A percentile compares a stretch with the other conserved stretches of the same genome.
Evolutionary conservation across 495 filamentous ascomycete genomes (phyloP).

Genomic region (Trichoderma erinaceum): DNA sequence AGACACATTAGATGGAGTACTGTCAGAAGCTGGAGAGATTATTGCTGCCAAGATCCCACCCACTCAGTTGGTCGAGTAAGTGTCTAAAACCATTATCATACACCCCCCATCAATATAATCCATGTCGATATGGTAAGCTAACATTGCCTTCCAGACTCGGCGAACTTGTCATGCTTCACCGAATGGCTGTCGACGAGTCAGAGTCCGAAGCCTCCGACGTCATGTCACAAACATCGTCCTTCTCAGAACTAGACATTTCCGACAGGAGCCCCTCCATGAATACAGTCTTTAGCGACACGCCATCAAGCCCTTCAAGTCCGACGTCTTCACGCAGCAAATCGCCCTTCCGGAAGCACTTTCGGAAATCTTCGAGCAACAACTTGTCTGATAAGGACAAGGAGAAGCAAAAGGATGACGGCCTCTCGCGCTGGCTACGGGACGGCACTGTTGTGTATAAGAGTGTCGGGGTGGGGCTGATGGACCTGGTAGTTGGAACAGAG

Average conservation of each 20-base stretch:
- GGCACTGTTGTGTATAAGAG: conserved; percentile 88
- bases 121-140: neutral
- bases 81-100: conserved; percentile 1
- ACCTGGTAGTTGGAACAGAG: conserved; percentile 68
- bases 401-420: conserved; percentile 25
- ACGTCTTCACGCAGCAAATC: conserved; percentile 25
- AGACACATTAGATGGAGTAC: conserved; percentile 69
- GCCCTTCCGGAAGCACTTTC: conserved; percentile 20
- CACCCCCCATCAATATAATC: neutral
- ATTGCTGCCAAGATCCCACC: conserved; percentile 67
- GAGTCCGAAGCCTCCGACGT: conserved; percentile 19
- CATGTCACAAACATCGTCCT: conserved; percentile 19
- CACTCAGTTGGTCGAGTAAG: conserved; percentile 69
- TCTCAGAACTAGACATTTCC: conserved; percentile 23
- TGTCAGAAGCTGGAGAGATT: conserved; percentile 86
- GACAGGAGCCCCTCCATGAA: conserved; percentile 26
- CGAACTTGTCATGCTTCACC: conserved; percentile 63
- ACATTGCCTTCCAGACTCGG: conserved; percentile 43
- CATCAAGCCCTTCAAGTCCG: conserved; percentile 23
- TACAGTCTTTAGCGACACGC: conserved; percentile 24
- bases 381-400: conserved; percentile 23
- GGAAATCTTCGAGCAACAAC: conserved; percentile 18
- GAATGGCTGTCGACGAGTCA: conserved; percentile 25
- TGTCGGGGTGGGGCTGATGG: conserved; percentile 77
- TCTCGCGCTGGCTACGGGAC: conserved; percentile 57